These are phyloP conservation scores for Solanum dulcamara DNA, from an alignment of 257 asterid genomes.

Conservation along the genomic window DNA sequence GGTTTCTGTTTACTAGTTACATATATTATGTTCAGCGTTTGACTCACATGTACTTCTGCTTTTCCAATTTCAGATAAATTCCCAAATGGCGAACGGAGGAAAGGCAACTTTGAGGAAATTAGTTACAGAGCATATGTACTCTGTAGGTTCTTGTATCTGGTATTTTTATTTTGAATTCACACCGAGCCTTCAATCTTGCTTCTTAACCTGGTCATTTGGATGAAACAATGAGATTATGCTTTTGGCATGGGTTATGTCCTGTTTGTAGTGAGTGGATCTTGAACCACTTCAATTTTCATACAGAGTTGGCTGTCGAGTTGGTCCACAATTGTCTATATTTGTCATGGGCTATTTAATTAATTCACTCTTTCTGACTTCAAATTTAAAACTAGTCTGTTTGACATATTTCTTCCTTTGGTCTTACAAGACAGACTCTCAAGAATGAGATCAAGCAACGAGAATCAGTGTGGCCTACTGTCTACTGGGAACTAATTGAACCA, in stretches of 20 bases:
- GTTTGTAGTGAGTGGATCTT: background rate
- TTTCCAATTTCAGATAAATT: conserved; percentile 51
- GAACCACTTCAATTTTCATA: background rate
- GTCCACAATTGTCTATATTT: background rate
- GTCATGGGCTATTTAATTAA: background rate
- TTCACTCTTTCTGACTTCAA: background rate
- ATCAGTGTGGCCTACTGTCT: conserved; percentile 53
- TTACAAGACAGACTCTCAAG: conserved; percentile 63
- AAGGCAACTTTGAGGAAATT: conserved; percentile 59
- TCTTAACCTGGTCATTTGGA: background rate
- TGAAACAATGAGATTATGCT: background rate
- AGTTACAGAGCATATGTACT: conserved; percentile 83
- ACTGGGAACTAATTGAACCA: conserved; percentile 87
- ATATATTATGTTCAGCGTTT: background rate
- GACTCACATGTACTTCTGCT: background rate
- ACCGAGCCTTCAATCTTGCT: background rate
- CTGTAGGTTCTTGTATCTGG: conserved; percentile 47
- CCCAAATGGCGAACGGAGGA: conserved; percentile 77
- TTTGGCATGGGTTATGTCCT: background rate
- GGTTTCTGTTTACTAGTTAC: background rate
- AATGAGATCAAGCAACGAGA: conserved; percentile 90
- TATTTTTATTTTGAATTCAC: background rate
- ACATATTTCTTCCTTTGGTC: conserved; percentile 11
- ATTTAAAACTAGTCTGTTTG: background rate
- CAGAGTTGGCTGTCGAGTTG: background rate